These are phyloP conservation scores for Colletotrichum sojae DNA, from an alignment of 2,329 filamentous ascomycete genomes.

Conservation along the genomic window DNA sequence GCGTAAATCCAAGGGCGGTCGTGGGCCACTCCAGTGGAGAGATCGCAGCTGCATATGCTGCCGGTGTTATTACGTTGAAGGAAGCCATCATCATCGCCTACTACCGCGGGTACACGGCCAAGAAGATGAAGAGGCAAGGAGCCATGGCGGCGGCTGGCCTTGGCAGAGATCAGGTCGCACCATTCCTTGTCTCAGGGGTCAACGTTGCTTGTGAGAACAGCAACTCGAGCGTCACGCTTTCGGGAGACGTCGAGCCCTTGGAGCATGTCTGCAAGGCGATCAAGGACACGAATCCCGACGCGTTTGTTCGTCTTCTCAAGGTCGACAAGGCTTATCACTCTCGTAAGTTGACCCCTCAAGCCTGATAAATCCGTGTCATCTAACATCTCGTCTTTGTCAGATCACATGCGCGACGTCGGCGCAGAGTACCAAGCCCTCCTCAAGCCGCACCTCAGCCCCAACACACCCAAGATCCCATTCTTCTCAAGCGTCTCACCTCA, in stretches of 20 bases:
- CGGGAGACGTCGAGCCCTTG: slow-evolving; percentile 43
- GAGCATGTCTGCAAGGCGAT: slow-evolving; percentile 46
- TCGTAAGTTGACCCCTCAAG: not conserved
- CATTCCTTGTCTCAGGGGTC: slow-evolving; percentile 16
- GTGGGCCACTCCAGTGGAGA: slow-evolving; percentile 57
- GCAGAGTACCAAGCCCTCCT: slow-evolving; percentile 29
- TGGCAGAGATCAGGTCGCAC: slow-evolving; percentile 17
- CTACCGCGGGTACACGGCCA: slow-evolving; percentile 49
- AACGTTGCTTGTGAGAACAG: slow-evolving; percentile 40
- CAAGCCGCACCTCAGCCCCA: slow-evolving; percentile 8
- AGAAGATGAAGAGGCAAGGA: slow-evolving; percentile 40
- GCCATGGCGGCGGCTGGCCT: slow-evolving; percentile 55
- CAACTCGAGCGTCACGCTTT: slow-evolving; percentile 48
- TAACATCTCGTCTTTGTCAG: not conserved
- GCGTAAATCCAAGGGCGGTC: slow-evolving; percentile 49
- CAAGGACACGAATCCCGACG: slow-evolving; percentile 35
- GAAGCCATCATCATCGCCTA: slow-evolving; percentile 53
- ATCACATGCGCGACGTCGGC: slow-evolving; percentile 36
- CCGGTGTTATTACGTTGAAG: slow-evolving; percentile 46
- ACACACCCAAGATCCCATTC: slow-evolving; percentile 9
- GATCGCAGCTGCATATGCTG: slow-evolving; percentile 56
- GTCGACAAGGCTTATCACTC: slow-evolving; percentile 32
- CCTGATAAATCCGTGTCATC: not conserved
- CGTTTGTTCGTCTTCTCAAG: slow-evolving; percentile 6
- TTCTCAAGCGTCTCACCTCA: slow-evolving; percentile 26